Conservation (phyloP, 352 stramenopile genomes). For the Phytopythium aichiense region DNA sequence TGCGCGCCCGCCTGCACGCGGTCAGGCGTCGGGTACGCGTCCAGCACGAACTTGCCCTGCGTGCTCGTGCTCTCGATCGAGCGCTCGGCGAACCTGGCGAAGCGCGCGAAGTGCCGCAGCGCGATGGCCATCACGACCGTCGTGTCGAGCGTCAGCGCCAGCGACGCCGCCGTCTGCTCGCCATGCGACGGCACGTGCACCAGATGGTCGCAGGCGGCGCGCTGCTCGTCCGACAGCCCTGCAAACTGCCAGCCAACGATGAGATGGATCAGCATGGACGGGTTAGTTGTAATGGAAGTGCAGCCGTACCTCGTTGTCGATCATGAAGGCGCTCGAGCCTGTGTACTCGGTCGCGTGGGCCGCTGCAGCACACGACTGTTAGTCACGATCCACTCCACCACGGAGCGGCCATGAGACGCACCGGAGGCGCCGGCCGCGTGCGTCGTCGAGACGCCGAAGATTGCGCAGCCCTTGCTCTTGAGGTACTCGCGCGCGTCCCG, state of each 20-base stretch:
- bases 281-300: too few species aligned
- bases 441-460: slow-evolving; percentile 45
- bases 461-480: slow-evolving; percentile 45
- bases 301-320: slow-evolving; percentile 61
- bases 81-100: slow-evolving; percentile 52
- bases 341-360: slow-evolving; percentile 42
- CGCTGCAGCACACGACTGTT: slow-evolving; percentile 6
- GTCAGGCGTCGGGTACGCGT: slow-evolving; percentile 51
- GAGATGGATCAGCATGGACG: not conserved
- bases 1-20: slow-evolving; percentile 15
- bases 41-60: slow-evolving; percentile 76
- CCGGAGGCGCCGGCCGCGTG: slow-evolving; percentile 15
- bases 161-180: slow-evolving; percentile 31
- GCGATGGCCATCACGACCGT: slow-evolving; percentile 63
- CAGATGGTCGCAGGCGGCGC: slow-evolving; percentile 64
- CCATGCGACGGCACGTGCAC: slow-evolving; percentile 57
- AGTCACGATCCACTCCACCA: not conserved
- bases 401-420: slow-evolving; percentile 12
- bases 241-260: slow-evolving; percentile 13
- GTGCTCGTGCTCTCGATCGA: slow-evolving; percentile 57
- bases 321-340: slow-evolving; percentile 63
- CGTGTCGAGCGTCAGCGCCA: slow-evolving; percentile 39
- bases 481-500: slow-evolving; percentile 54
- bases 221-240: slow-evolving; percentile 51
- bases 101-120: slow-evolving; percentile 65